phyloP scores from a whole-genome alignment of 75 land plant genomes.

The Isoetes taiwanensis region DNA sequence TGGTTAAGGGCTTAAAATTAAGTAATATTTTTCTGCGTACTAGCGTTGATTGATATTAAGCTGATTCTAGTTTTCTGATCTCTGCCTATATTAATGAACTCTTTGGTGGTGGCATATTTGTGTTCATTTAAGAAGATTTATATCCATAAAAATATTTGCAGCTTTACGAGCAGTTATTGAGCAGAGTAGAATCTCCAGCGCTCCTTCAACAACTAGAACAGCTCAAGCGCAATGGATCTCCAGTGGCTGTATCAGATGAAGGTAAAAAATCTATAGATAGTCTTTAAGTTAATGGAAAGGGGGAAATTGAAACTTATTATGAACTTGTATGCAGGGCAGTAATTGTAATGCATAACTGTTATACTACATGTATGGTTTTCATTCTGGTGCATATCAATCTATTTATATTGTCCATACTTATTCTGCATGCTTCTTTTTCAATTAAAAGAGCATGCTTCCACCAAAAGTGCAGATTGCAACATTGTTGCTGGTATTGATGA shows the following conservation, averaged over 20 bases:
- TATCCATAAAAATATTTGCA: too few species aligned
- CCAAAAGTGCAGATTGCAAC: slow-evolving; percentile 22
- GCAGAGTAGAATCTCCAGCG: slow-evolving; percentile 32
- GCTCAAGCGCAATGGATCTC: slow-evolving; percentile 6
- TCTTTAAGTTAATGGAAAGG: not conserved
- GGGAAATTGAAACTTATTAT: not conserved
- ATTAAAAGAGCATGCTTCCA: slow-evolving; percentile 18
- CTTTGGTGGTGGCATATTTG: too few species aligned
- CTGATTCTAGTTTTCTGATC: too few species aligned
- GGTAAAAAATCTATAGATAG: not conserved
- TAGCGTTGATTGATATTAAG: too few species aligned
- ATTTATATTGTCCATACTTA: not conserved
- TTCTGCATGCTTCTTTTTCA: not conserved
- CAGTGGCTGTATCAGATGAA: not conserved
- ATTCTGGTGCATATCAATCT: not conserved
- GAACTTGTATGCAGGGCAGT: not conserved
- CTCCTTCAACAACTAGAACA: slow-evolving; percentile 31
- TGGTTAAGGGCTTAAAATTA: too few species aligned
- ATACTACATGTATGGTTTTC: too few species aligned
- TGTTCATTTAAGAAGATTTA: too few species aligned
- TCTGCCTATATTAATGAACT: too few species aligned
- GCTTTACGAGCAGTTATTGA: slow-evolving; percentile 39
- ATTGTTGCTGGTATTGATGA: slow-evolving; percentile 36
- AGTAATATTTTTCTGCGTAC: too few species aligned
- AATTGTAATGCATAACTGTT: too few species aligned